A percentile compares a stretch with the other conserved stretches of the same genome.
phyloP scores from a whole-genome alignment of 2,329 filamentous ascomycete genomes.

The Trematosphaeria pertusa region DNA sequence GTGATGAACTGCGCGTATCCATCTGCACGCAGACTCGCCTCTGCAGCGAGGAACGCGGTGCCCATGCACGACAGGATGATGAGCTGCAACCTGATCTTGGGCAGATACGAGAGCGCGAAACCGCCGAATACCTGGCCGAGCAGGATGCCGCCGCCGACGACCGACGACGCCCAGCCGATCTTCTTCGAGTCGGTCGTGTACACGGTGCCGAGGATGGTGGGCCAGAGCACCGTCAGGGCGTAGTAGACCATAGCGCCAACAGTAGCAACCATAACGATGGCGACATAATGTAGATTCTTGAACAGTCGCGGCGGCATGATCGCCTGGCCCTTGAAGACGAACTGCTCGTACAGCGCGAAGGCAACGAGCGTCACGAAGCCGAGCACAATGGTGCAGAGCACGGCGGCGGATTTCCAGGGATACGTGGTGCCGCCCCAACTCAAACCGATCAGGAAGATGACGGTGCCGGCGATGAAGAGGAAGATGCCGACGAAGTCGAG shows the following conservation, averaged over 20 bases:
- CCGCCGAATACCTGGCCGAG: slow-evolving; percentile 41
- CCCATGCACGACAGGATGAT: slow-evolving; percentile 31
- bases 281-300: slow-evolving; percentile 37
- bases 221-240: slow-evolving; percentile 41
- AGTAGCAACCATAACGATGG: slow-evolving; percentile 35
- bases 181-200: slow-evolving; percentile 36
- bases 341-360: slow-evolving; percentile 30
- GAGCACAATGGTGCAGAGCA: slow-evolving; percentile 25
- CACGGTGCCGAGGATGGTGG: slow-evolving; percentile 35
- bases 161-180: slow-evolving; percentile 39
- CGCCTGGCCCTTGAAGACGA: slow-evolving; percentile 38
- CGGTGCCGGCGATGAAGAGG: slow-evolving; percentile 52
- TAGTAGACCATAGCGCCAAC: slow-evolving; percentile 43
- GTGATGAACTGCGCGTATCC: slow-evolving; percentile 14
- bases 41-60: slow-evolving; percentile 34
- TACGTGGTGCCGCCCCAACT: slow-evolving; percentile 51
- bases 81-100: slow-evolving; percentile 42
- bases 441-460: slow-evolving; percentile 54
- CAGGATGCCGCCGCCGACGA: slow-evolving; percentile 42
- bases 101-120: slow-evolving; percentile 35
- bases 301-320: slow-evolving; percentile 44
- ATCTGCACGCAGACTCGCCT: slow-evolving; percentile 11
- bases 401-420: slow-evolving; percentile 34
- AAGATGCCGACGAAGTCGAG: slow-evolving; percentile 56
- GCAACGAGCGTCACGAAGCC: slow-evolving; percentile 32